A percentile compares a stretch with the other conserved stretches of the same genome.
phyloP scores from a whole-genome alignment of 2,329 filamentous ascomycete genomes.

The Diaporthe sp. region DNA sequence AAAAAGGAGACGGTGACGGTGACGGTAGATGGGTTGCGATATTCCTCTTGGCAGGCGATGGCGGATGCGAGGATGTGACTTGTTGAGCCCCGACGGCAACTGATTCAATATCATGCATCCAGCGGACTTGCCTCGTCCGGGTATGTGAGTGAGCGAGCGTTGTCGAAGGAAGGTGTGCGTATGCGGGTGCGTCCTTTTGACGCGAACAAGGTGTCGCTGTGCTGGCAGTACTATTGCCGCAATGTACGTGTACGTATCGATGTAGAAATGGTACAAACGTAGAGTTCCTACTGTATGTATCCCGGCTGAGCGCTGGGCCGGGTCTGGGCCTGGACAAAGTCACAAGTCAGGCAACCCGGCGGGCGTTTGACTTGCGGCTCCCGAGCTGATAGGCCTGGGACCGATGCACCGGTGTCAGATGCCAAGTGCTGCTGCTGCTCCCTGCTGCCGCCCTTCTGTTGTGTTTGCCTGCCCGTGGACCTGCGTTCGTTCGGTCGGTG shows the following conservation, averaged over 20 bases:
- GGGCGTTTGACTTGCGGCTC: slow-evolving; percentile 8
- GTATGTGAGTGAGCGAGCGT: no score
- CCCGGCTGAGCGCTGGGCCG: slow-evolving; percentile 12
- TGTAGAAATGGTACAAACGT: neutral
- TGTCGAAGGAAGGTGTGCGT: neutral
- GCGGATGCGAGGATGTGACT: slow-evolving; percentile 23
- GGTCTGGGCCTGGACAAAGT: slow-evolving; percentile 26
- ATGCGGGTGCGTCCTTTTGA: neutral
- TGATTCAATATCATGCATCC: slow-evolving; percentile 26
- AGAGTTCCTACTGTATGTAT: neutral
- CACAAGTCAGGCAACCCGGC: slow-evolving; percentile 17
- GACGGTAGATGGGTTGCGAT: neutral
- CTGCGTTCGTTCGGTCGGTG: neutral
- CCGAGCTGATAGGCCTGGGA: slow-evolving; percentile 29
- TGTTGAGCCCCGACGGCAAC: slow-evolving; percentile 23
- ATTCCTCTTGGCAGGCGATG: slow-evolving; percentile 17
- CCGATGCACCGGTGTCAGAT: slow-evolving; percentile 32
- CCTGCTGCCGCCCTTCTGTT: slow-evolving; percentile 12
- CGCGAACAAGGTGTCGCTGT: neutral
- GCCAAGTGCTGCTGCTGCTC: slow-evolving; percentile 15
- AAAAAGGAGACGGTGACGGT: neutral
- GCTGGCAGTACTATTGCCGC: neutral
- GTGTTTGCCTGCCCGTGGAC: slow-evolving; percentile 3
- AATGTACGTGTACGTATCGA: slow-evolving; percentile 22
- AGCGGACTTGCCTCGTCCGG: slow-evolving; percentile 1